Evolutionary conservation across 2,329 filamentous ascomycete genomes (phyloP).

Genomic region (Ophiostoma montium): DNA sequence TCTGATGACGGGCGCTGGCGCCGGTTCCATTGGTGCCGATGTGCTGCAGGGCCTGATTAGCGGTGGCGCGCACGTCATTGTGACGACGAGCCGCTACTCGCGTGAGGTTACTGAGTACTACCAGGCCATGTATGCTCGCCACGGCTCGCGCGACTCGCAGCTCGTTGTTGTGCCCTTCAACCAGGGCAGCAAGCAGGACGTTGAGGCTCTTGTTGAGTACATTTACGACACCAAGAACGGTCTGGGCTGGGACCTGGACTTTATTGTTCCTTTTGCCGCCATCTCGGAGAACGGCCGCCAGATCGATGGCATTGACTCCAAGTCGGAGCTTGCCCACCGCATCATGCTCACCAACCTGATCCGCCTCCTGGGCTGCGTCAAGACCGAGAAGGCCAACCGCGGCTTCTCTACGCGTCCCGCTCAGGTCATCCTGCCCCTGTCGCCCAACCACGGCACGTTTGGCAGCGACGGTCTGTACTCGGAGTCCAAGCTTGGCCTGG

Average conservation of each 20-base stretch:
- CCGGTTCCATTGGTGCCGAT: conserved; percentile 93
- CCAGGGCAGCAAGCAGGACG: conserved; percentile 95
- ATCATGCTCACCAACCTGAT: conserved; percentile 98
- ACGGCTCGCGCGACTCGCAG: conserved; percentile 85
- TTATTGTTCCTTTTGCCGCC: conserved; percentile 87
- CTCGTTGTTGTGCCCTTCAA: conserved; percentile 98
- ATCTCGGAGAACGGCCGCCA: conserved; percentile 97
- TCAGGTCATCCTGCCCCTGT: conserved; percentile 89
- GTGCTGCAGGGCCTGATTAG: conserved; percentile 92
- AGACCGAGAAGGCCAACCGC: conserved; percentile 73
- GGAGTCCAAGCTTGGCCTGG: conserved; percentile 90
- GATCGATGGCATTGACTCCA: conserved; percentile 92
- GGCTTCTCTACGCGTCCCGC: conserved; percentile 92
- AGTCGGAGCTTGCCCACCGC: conserved; percentile 92
- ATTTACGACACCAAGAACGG: conserved; percentile 95
- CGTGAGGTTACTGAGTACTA: conserved; percentile 98
- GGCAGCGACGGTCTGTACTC: conserved; percentile 92
- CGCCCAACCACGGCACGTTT: conserved; percentile 96
- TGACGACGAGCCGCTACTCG: conserved; percentile 93
- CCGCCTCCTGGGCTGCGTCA: conserved; percentile 79
- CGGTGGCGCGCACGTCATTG: conserved; percentile 90
- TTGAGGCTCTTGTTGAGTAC: conserved; percentile 86
- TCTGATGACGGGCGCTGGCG: conserved; percentile 95
- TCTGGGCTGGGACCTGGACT: conserved; percentile 96
- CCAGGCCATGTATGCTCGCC: conserved; percentile 94